phyloP scores from a whole-genome alignment of 441 rosid species.

The Bocquillonia castaneifolia region DNA sequence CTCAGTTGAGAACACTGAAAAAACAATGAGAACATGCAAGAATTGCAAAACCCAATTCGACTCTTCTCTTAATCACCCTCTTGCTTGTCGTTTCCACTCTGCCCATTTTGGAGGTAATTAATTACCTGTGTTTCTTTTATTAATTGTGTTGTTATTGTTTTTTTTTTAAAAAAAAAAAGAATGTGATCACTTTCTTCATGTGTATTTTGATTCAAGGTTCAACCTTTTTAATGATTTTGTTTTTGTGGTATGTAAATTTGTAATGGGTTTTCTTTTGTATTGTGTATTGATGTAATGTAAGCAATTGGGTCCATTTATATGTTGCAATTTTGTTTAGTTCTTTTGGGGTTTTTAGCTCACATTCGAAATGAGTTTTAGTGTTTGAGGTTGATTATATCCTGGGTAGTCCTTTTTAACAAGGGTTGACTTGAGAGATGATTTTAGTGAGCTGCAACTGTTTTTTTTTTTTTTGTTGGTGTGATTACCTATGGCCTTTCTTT shows the following conservation, averaged over 20 bases:
- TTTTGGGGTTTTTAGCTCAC: not conserved
- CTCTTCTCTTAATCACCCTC: conserved; percentile 62
- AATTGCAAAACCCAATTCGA: conserved; percentile 84
- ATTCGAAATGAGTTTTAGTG: not conserved
- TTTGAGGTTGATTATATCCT: too few species aligned
- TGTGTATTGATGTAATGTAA: too few species aligned
- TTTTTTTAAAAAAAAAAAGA: not conserved
- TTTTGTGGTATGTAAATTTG: not conserved
- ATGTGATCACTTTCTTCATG: too few species aligned
- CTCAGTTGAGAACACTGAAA: conserved; percentile 19
- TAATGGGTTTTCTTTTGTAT: not conserved
- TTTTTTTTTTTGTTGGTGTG: too few species aligned
- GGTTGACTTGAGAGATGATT: too few species aligned
- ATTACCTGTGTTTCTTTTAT: not conserved
- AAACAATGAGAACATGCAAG: conserved; percentile 57
- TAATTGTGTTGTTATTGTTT: not conserved
- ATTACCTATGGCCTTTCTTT: too few species aligned
- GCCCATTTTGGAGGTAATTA: conserved; percentile 81
- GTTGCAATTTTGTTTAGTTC: not conserved
- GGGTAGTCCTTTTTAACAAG: too few species aligned
- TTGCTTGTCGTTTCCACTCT: conserved; percentile 74
- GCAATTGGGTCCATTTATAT: not conserved
- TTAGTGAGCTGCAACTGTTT: too few species aligned
- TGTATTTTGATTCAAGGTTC: too few species aligned
- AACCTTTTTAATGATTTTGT: too few species aligned